Evolutionary conservation across 495 filamentous ascomycete genomes (phyloP), one percentile per base, ranked within the genome.

Genomic region (Jackrogersella minutella): DNA sequence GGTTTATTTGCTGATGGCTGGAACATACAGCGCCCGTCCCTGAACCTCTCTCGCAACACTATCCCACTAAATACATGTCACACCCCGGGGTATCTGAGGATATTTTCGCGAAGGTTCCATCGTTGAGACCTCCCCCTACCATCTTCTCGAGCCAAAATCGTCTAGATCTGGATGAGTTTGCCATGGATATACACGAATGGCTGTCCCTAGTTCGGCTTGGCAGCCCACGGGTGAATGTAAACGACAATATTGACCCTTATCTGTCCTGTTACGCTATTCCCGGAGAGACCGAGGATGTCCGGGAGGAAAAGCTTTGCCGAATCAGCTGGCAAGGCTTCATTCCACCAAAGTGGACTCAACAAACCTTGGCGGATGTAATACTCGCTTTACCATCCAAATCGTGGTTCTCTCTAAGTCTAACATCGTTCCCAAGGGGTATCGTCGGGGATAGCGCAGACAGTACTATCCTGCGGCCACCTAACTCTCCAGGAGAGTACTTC

Each of bases 241-340:
- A 78, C n/a, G 92, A 97, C 73, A 76, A 79, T 13, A 85, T 97
- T 44, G 92, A 98, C 73, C 81, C 92, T 0, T 94, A 90, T 69
- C 80, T 99, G 10, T 88, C 88, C 55, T 87, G 90, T n/a, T 99
- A 97, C 74, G 72, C 78, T n/a, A 80, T 88, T 5, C 91, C 90
- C 11, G 79, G 80, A 0, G 70, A 73, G 2, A 75, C 77, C 5
- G 59, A 64, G 8, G 62, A 66, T 46, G 13, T 49, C 40, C 37
- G 58, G 37, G 37, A 64, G 17, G 57, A 62, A 56, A 73, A 74
- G 36, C 14, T 85, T 11, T 81, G 82, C 66, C 84, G 79, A 61
- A 64, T 86, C 55, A 83, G 77, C 62, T 86, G 83, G 83, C 76
- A 78, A 60, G 84, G 84, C 5, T 85, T 85, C 51, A 56, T 85